Evolutionary conservation across 2,329 filamentous ascomycete genomes (phyloP).

Genomic region (Penicillium capsulatum): DNA sequence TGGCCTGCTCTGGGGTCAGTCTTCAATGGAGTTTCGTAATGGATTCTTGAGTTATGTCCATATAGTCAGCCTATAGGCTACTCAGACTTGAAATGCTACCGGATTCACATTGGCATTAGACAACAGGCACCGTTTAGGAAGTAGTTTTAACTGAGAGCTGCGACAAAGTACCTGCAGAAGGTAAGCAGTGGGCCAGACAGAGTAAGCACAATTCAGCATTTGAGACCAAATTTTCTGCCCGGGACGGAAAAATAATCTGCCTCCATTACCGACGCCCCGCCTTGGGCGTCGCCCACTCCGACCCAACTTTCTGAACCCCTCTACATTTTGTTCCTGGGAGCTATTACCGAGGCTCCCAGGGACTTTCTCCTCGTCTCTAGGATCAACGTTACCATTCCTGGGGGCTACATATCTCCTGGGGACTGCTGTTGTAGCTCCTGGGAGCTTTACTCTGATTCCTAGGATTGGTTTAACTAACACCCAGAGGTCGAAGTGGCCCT

Average conservation of each 20-base stretch:
- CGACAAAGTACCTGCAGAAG: not conserved
- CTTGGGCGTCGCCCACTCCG: not conserved
- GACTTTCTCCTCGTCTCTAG: not conserved
- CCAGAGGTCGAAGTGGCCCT: too few relatives aligned
- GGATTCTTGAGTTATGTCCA: not conserved
- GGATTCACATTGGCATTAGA: too few relatives aligned
- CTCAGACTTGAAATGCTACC: not conserved
- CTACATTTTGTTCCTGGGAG: not conserved
- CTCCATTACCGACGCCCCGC: not conserved
- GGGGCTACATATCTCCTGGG: too few relatives aligned
- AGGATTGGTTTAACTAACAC: too few relatives aligned
- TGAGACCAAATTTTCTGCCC: not conserved
- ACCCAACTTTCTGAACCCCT: not conserved
- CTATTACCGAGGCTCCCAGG: not conserved
- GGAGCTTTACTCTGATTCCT: too few relatives aligned
- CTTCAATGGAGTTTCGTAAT: not conserved
- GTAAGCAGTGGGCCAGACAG: not conserved
- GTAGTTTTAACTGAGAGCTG: not conserved
- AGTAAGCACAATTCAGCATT: not conserved
- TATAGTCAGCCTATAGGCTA: not conserved
- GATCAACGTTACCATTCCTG: not conserved
- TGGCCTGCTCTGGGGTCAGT: not conserved
- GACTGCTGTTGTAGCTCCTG: too few relatives aligned
- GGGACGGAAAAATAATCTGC: not conserved
- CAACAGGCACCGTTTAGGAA: not conserved